Evolutionary conservation across 768 basidiomycete genomes (phyloP).

Genomic region (Tulasnella sp.): DNA sequence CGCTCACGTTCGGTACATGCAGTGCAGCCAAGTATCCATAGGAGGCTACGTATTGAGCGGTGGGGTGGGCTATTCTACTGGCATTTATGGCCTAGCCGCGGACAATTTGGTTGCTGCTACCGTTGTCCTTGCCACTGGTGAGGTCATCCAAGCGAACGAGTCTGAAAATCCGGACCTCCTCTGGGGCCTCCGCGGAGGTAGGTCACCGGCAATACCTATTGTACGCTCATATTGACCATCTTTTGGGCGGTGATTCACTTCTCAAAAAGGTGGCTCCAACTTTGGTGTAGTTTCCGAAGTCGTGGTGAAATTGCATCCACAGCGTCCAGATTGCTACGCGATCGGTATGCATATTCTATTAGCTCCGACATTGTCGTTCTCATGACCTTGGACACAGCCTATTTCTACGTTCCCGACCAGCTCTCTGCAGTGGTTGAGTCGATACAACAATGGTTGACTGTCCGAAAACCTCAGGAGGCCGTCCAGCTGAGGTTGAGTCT

Average conservation of each 20-base stretch:
- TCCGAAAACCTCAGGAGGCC: neutral
- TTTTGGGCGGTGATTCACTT: neutral
- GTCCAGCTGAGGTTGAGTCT: slow-evolving; percentile 4
- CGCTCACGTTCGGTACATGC: neutral
- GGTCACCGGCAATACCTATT: neutral
- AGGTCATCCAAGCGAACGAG: slow-evolving; percentile 6
- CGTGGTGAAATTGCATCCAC: neutral
- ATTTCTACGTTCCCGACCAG: neutral
- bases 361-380: no score
- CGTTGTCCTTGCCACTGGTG: slow-evolving; percentile 13
- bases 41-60: neutral
- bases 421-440: neutral
- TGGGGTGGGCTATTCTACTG: neutral
- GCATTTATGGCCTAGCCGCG: neutral
- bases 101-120: slow-evolving; percentile 18
- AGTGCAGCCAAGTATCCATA: neutral
- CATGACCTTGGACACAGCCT: no score
- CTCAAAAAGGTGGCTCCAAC: slow-evolving; percentile 9
- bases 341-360: neutral
- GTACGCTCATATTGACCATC: no score
- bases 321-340: neutral
- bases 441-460: neutral
- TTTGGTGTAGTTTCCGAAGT: slow-evolving; percentile 14
- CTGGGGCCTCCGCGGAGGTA: slow-evolving; percentile 18
- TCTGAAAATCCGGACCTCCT: slow-evolving; percentile 6